These are phyloP conservation scores for Pestalotiopsis fici DNA, from an alignment of 2,329 filamentous ascomycete species.

Conservation along the genomic window DNA sequence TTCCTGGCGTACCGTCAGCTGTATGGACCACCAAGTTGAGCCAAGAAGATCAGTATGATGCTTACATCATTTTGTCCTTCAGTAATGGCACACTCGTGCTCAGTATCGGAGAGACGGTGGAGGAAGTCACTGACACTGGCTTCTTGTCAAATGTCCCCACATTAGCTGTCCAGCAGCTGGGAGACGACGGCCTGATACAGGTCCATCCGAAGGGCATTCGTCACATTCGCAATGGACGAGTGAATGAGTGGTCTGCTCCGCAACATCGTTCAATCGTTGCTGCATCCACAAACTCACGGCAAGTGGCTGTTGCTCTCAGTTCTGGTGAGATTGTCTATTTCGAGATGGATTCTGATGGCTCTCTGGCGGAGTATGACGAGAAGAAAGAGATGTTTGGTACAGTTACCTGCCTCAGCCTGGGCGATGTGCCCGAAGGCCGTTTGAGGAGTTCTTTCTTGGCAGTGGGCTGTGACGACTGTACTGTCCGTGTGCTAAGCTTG, in stretches of 20 bases:
- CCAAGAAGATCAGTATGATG: conserved; percentile 80
- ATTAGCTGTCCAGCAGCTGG: conserved; percentile 88
- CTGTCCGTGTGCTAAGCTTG: conserved; percentile 87
- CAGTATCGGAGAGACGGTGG: conserved; percentile 94
- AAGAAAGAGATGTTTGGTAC: conserved; percentile 94
- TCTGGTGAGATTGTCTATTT: conserved; percentile 98
- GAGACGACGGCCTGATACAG: conserved; percentile 89
- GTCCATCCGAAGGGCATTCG: conserved; percentile 96
- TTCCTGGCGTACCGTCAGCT: conserved; percentile 83
- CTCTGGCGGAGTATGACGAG: conserved; percentile 90
- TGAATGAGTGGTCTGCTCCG: conserved; percentile 93
- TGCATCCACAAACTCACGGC: conserved; percentile 87
- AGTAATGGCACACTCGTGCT: conserved; percentile 87
- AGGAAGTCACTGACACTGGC: conserved; percentile 91
- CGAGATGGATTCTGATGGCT: conserved; percentile 91
- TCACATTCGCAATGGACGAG: conserved; percentile 75
- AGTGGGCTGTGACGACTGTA: conserved; percentile 95
- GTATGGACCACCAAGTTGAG: conserved; percentile 95
- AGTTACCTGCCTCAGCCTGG: conserved; percentile 91
- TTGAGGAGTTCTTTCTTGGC: conserved; percentile 90
- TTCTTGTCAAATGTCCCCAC: conserved; percentile 89
- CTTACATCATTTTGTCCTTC: conserved; percentile 94
- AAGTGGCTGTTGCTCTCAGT: conserved; percentile 91
- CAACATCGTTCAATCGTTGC: conserved; percentile 95
- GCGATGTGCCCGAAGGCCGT: conserved; percentile 87